Conservation (phyloP, 2,329 filamentous ascomycete genomes). For the Alternaria panax region DNA sequence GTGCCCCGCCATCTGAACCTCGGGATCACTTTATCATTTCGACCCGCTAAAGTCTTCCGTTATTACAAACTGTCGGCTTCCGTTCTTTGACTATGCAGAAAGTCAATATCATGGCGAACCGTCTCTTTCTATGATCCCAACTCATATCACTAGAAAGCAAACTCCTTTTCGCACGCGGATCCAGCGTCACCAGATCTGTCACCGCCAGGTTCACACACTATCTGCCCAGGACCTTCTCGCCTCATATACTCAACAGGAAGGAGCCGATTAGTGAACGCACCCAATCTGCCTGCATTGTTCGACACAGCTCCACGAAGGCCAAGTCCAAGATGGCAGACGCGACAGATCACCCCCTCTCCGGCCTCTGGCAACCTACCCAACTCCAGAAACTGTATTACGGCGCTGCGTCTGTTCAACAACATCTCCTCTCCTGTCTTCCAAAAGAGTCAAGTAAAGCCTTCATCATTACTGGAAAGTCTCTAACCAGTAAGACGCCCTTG, state of each 20-base stretch:
- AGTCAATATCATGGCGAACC: neutral
- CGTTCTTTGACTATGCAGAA: neutral
- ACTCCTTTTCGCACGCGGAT: neutral
- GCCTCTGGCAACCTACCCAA: constrained; percentile 61
- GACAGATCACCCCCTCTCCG: constrained; percentile 55
- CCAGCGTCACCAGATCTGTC: neutral
- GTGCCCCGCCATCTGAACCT: constrained; percentile 11
- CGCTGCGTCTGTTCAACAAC: constrained; percentile 54
- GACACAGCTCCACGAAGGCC: constrained; percentile 8
- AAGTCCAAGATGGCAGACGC: constrained; percentile 52
- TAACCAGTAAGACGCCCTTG: constrained; percentile 62
- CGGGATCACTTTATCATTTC: constrained; percentile 7
- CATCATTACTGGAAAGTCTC: constrained; percentile 63
- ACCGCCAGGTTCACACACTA: neutral
- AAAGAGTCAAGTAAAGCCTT: constrained; percentile 60
- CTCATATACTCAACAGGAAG: neutral
- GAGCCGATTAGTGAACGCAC: neutral
- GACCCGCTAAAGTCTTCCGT: constrained; percentile 13
- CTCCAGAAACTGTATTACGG: constrained; percentile 61
- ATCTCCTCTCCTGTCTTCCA: constrained; percentile 57
- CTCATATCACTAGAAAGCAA: neutral
- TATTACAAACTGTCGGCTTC: constrained; percentile 11
- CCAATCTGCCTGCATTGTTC: neutral
- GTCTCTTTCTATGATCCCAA: neutral
- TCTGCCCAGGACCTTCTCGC: neutral